A percentile compares a stretch with the other conserved stretches of the same genome.
Conservation (phyloP, 116 monocot genomes). For the Papilionanthe hybrid region DNA sequence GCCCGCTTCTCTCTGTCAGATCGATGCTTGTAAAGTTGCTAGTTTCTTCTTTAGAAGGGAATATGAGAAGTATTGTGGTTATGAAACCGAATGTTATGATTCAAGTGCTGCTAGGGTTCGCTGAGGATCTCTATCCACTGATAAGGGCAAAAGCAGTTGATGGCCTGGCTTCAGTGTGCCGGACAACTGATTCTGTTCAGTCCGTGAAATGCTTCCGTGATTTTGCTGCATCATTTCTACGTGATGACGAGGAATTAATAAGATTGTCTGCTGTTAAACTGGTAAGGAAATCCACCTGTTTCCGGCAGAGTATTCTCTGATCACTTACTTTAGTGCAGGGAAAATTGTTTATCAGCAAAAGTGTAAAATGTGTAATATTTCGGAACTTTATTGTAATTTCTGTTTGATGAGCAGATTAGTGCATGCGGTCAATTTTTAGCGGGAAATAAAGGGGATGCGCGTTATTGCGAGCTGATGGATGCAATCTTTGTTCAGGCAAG, state of each 20-base stretch:
- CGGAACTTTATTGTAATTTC: background rate
- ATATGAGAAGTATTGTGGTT: background rate
- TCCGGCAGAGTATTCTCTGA: background rate
- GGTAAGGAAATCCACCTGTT: constrained; percentile 33
- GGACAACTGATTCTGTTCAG: constrained; percentile 9
- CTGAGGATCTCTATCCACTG: constrained; percentile 52
- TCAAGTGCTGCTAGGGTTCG: constrained; percentile 43
- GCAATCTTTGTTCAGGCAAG: constrained; percentile 43
- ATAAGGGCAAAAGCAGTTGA: constrained; percentile 37
- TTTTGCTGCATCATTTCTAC: constrained; percentile 34
- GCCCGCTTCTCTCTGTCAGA: constrained; percentile 32
- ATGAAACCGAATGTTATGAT: constrained; percentile 24
- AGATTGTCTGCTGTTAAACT: constrained; percentile 48
- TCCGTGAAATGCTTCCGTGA: constrained; percentile 30
- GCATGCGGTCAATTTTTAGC: constrained; percentile 39
- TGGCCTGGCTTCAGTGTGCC: constrained; percentile 40
- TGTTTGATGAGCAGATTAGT: constrained; percentile 35
- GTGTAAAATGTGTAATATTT: background rate
- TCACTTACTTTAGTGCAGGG: background rate
- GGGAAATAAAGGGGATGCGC: constrained; percentile 9
- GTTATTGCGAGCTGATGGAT: constrained; percentile 23
- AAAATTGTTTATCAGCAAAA: background rate
- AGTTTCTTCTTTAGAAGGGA: constrained; percentile 10
- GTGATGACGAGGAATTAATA: constrained; percentile 52
- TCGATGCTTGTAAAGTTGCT: constrained; percentile 34